These are phyloP conservation scores for Phaffia rhodozyma DNA, from an alignment of 1,284 basidiomycete genomes.

Conservation along the genomic window DNA sequence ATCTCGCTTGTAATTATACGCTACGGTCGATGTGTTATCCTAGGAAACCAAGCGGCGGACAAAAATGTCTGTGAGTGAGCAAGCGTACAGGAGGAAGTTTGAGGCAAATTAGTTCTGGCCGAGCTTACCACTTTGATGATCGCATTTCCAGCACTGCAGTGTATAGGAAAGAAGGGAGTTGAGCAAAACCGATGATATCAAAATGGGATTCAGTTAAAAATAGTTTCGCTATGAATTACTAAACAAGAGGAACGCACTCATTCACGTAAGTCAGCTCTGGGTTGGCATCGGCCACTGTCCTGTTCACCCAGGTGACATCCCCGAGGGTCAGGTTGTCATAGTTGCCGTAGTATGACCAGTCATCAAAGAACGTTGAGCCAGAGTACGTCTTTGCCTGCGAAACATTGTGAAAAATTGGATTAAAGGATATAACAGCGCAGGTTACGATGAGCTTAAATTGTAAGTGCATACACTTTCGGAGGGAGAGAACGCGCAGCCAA, in stretches of 20 bases:
- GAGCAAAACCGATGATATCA: too few relatives aligned
- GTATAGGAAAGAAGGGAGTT: slow-evolving; percentile 17
- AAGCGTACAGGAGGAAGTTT: neutral
- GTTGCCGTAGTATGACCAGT: slow-evolving; percentile 40
- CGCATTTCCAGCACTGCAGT: slow-evolving; percentile 50
- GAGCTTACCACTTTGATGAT: slow-evolving; percentile 41
- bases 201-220: too few relatives aligned
- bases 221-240: too few relatives aligned
- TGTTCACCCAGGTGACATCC: slow-evolving; percentile 38
- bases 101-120: neutral
- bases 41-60: slow-evolving; percentile 23
- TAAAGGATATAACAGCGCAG: too few relatives aligned
- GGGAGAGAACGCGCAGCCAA: too few relatives aligned
- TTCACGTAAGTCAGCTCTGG: slow-evolving; percentile 43
- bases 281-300: slow-evolving; percentile 26
- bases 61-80: neutral
- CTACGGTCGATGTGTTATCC: slow-evolving; percentile 50
- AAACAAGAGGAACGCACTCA: too few relatives aligned
- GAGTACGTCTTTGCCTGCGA: slow-evolving; percentile 30
- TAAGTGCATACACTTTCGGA: too few relatives aligned
- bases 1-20: slow-evolving; percentile 54
- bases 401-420: too few relatives aligned
- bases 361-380: slow-evolving; percentile 45
- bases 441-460: too few relatives aligned
- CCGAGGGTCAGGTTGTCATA: slow-evolving; percentile 54